These are phyloP conservation scores for Diddensiella santjacobensis DNA, from an alignment of 805 yeast genomes.

Conservation along the genomic window DNA sequence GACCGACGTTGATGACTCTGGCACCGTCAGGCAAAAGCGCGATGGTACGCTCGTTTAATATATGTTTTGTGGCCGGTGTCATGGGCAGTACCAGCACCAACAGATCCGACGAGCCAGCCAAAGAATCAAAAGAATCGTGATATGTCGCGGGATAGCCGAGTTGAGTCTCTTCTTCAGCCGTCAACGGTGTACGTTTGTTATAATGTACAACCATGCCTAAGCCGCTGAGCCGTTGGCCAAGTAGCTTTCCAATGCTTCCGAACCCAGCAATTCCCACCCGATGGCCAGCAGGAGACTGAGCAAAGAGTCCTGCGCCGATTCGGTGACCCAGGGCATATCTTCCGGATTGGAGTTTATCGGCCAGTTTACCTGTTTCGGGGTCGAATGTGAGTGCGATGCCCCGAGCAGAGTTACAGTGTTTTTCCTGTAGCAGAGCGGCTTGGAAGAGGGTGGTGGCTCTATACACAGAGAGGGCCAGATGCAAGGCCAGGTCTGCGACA, in stretches of 20 bases:
- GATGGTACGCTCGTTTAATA: constrained; percentile 50
- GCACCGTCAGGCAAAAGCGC: constrained; percentile 49
- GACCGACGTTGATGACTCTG: constrained; percentile 67
- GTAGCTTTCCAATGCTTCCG: constrained; percentile 67
- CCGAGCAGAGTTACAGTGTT: constrained; percentile 47
- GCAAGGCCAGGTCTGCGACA: constrained; percentile 69
- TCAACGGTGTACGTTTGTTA: constrained; percentile 49
- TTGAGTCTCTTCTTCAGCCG: constrained; percentile 34
- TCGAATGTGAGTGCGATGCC: constrained; percentile 22
- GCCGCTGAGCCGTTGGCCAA: constrained; percentile 52
- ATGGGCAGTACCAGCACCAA: constrained; percentile 67
- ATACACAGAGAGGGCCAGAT: constrained; percentile 55
- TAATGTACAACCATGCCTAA: constrained; percentile 66
- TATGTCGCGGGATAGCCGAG: constrained; percentile 47
- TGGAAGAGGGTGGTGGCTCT: constrained; percentile 53
- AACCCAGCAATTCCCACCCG: constrained; percentile 66
- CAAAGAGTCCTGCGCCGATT: constrained; percentile 49
- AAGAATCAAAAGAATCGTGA: constrained; percentile 42
- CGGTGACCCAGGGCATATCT: constrained; percentile 41
- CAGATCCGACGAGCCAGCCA: constrained; percentile 47
- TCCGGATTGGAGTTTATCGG: constrained; percentile 14
- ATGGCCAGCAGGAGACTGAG: constrained; percentile 38
- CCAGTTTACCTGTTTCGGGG: constrained; percentile 10
- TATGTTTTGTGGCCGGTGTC: constrained; percentile 51
- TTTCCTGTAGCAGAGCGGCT: constrained; percentile 38